phyloP scores from a whole-genome alignment of 2,329 filamentous ascomycete species.

The Alternaria sp. region DNA sequence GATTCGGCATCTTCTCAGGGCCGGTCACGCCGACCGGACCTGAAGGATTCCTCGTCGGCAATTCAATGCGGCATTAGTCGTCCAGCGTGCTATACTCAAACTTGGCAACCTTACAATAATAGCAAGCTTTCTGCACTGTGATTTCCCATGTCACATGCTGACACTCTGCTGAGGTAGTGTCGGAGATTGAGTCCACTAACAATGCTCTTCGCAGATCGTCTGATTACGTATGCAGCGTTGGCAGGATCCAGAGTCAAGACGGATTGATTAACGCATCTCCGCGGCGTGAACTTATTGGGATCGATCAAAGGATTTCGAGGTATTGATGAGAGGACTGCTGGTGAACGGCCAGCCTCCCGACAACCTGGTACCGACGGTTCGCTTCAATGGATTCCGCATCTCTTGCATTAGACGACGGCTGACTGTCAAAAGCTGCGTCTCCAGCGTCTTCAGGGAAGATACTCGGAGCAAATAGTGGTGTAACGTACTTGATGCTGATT shows the following conservation, averaged over 20 bases:
- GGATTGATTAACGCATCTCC: neutral
- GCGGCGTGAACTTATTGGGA: constrained; percentile 5
- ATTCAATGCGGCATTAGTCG: constrained; percentile 10
- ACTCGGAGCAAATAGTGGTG: neutral
- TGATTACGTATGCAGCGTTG: constrained; percentile 16
- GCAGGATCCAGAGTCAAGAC: constrained; percentile 3
- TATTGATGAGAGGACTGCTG: constrained; percentile 2
- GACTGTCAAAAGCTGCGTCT: neutral
- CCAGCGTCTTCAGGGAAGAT: neutral
- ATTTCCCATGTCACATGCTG: neutral
- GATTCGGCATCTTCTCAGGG: neutral
- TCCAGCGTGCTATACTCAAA: constrained; percentile 12
- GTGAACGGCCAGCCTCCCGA: constrained; percentile 5
- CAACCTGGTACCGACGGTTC: constrained; percentile 5
- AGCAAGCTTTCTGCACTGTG: neutral
- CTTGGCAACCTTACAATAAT: constrained; percentile 6
- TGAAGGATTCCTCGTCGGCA: constrained; percentile 17
- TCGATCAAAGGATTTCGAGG: neutral
- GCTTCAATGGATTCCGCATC: constrained; percentile 7
- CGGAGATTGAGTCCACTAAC: neutral
- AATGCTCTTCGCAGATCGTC: neutral
- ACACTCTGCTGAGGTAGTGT: neutral
- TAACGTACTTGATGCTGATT: constrained; percentile 7
- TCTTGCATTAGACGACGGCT: constrained; percentile 4
- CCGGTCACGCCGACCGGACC: constrained; percentile 8